Percentiles rank a stretch among this genome's conserved stretches.
These are phyloP conservation scores for Naematelia encephala DNA, from an alignment of 768 basidiomycete genomes.

Conservation along the genomic window DNA sequence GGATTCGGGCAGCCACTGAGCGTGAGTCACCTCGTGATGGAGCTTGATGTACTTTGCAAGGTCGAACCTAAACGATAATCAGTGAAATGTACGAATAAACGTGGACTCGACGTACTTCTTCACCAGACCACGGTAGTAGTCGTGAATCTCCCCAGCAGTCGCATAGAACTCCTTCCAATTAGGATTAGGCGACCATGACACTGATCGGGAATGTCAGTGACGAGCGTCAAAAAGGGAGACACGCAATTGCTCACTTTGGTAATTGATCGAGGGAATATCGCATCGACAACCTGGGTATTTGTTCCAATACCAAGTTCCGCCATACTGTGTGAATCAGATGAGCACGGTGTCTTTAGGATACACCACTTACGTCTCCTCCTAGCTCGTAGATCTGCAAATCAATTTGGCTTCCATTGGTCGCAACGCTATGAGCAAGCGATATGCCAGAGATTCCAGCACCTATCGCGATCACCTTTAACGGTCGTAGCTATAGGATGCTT, in stretches of 20 bases:
- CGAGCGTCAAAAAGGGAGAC: too few species aligned
- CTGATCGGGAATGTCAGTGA: too few species aligned
- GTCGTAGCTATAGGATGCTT: too few species aligned
- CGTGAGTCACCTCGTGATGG: slow-evolving; percentile 56
- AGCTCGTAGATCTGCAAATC: slow-evolving; percentile 9
- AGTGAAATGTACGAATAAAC: too few species aligned
- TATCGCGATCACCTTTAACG: slow-evolving; percentile 17
- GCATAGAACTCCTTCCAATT: too few species aligned
- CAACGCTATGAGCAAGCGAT: slow-evolving; percentile 6
- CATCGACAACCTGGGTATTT: slow-evolving; percentile 48
- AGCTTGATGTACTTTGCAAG: slow-evolving; percentile 59
- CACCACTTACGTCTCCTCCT: slow-evolving; percentile 8
- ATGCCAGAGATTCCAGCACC: slow-evolving; percentile 18
- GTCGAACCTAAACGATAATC: too few species aligned
- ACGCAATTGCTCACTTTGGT: too few species aligned
- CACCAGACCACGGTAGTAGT: too few species aligned
- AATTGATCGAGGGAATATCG: slow-evolving; percentile 57
- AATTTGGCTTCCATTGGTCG: background rate
- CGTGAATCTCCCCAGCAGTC: too few species aligned
- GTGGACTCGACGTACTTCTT: too few species aligned
- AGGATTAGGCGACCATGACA: too few species aligned
- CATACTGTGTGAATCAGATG: background rate
- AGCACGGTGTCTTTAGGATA: background rate
- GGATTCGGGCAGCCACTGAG: slow-evolving; percentile 56
- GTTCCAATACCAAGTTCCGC: slow-evolving; percentile 18